phyloP scores from a whole-genome alignment of 2,329 filamentous ascomycete species.

The Aspergillus tamarii region DNA sequence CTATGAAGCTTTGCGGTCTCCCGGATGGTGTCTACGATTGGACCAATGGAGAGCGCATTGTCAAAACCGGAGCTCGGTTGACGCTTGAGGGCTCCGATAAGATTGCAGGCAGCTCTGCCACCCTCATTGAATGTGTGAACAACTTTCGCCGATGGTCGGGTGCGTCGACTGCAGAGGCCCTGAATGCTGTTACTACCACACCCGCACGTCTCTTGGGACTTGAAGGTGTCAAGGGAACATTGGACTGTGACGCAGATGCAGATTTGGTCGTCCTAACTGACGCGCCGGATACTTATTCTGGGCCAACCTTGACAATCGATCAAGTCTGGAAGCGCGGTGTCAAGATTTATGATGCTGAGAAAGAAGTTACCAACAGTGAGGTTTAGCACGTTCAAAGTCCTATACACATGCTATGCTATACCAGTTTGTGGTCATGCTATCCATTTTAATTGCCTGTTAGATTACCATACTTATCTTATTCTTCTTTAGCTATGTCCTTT shows the following conservation, averaged over 20 bases:
- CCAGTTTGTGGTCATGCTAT: not conserved
- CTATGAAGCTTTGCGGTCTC: constrained; percentile 83
- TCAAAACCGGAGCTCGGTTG: constrained; percentile 67
- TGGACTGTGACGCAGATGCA: constrained; percentile 46
- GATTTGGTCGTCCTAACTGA: constrained; percentile 47
- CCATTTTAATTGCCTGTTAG: not conserved
- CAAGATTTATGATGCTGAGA: constrained; percentile 43
- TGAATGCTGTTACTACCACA: constrained; percentile 45
- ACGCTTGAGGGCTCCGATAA: constrained; percentile 77
- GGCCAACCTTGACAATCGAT: constrained; percentile 40
- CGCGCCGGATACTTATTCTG: constrained; percentile 32
- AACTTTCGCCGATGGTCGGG: constrained; percentile 48
- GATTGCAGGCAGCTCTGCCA: constrained; percentile 69
- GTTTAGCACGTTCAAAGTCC: not conserved
- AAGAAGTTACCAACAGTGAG: constrained; percentile 20
- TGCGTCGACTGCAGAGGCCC: constrained; percentile 42
- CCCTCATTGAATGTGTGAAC: constrained; percentile 49
- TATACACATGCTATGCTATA: not conserved
- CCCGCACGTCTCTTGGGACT: constrained; percentile 45
- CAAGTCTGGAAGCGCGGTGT: constrained; percentile 50
- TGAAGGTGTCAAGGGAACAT: constrained; percentile 42
- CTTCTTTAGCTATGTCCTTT: not conserved
- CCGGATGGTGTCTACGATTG: constrained; percentile 84
- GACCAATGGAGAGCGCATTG: constrained; percentile 71
- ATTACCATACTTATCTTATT: not conserved